phyloP scores from a whole-genome alignment of 306 rosid genomes.

The Parietaria judaica region DNA sequence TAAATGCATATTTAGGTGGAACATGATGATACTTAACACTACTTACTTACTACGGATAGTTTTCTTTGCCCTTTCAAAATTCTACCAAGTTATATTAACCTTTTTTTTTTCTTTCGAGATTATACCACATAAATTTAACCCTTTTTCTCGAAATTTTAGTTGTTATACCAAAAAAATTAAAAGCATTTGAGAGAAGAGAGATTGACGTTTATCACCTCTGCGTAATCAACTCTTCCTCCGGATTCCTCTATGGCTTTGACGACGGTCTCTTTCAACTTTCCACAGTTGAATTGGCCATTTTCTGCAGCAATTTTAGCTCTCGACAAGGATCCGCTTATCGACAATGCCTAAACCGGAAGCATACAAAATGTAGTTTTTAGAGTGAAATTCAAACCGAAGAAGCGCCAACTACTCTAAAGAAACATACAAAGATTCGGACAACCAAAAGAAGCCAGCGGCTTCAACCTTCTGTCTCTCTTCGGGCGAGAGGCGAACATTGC shows the following conservation, averaged over 20 bases:
- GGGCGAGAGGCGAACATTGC: constrained; percentile 73
- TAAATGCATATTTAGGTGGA: background rate
- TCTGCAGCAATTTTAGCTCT: constrained; percentile 53
- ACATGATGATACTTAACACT: too few relatives aligned
- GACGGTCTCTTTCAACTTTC: constrained; percentile 40
- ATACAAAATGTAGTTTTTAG: background rate
- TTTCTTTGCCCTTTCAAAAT: too few relatives aligned
- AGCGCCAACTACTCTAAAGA: background rate
- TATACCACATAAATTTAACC: too few relatives aligned
- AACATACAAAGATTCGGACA: background rate
- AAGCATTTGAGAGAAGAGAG: too few relatives aligned
- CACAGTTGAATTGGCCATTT: constrained; percentile 51
- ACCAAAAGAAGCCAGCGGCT: background rate
- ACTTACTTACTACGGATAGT: too few relatives aligned
- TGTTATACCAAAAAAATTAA: too few relatives aligned
- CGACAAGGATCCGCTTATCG: constrained; percentile 61
- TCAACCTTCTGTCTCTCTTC: constrained; percentile 69
- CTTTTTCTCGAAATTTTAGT: too few relatives aligned
- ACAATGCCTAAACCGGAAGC: constrained; percentile 47
- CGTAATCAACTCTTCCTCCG: constrained; percentile 82
- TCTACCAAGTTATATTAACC: too few relatives aligned
- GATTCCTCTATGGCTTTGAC: constrained; percentile 46
- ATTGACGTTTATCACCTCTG: constrained; percentile 47
- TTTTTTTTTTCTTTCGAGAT: too few relatives aligned
- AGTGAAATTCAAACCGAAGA: background rate